Evolutionary conservation across 257 asterid species (phyloP), one percentile per base, ranked within the genome.

Genomic region (Ilex aquifolium): DNA sequence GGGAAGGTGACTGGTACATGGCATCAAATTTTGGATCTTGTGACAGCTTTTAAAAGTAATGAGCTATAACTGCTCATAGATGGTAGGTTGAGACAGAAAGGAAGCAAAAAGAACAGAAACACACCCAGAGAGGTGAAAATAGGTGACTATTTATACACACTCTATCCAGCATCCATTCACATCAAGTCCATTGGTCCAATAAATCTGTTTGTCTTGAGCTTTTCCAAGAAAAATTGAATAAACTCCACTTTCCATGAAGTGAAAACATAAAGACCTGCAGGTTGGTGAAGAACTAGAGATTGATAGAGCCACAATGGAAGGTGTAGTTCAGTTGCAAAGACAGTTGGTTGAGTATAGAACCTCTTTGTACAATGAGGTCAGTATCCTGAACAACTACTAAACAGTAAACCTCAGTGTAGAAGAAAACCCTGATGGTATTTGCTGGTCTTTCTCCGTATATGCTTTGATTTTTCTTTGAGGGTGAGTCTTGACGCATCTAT

Each of bases 361-460:
- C 27, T 67, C 81, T 42, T 69, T 76, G 27, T 76, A 67, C 72
- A 68, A n/a, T 32, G 81, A 76, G 77, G 81, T 76, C 13, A 55
- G 53, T 6, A 13, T 6, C 15, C 12, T 31, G 31, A 3, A 4
- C 29, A 10, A 27, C 0, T 44, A 44, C 7, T 9, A 6, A 7
- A 13, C 31, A 21, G n/a, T 6, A 5, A 21, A 21, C 27, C 27
- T 21, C 27, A 21, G 21, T 44, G 57, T n/a, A 10, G 10, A 46
- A 46, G 10, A 46, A 46, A 10, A 10, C 42, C 21, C n/a, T 12
- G 49, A 10, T 9, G 44, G 21, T 3, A 7, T 10, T 51, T 3
- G 14, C 1, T 1, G 5, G 10, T 15, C 36, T 51, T 27, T 6
- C 13, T 48, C 1, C 6, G 15, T 46, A 3, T 57, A 10, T 46